Evolutionary conservation across 2,329 filamentous ascomycete species (phyloP).

Genomic region (Aspergillus aculeatinus): DNA sequence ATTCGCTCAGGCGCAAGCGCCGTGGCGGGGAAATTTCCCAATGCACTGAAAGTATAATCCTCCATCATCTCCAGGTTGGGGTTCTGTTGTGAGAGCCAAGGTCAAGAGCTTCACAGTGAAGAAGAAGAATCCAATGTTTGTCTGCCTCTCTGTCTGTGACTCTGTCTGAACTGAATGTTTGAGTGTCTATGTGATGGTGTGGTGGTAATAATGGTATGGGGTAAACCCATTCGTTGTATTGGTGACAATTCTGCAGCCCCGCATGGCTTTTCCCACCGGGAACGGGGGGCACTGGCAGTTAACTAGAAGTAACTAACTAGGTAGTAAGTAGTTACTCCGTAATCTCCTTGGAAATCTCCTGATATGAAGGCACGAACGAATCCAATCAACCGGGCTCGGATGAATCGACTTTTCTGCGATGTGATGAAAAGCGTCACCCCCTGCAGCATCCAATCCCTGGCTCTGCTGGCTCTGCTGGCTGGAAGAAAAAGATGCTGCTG

Average conservation of each 20-base stretch:
- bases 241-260: not conserved
- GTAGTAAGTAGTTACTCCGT: not conserved
- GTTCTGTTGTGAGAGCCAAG: no score
- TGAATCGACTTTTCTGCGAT: conserved; percentile 17
- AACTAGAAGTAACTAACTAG: not conserved
- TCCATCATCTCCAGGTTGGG: no score
- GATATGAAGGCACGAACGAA: not conserved
- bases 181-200: no score
- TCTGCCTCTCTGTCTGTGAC: not conserved
- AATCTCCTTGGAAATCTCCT: not conserved
- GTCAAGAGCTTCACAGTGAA: no score
- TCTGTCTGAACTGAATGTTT: no score
- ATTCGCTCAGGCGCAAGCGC: conserved; percentile 15
- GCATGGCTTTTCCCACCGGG: not conserved
- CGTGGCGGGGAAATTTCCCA: conserved; percentile 16
- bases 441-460: conserved; percentile 22
- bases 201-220: not conserved
- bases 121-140: not conserved
- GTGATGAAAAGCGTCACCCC: conserved; percentile 19
- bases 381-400: conserved; percentile 11
- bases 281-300: no score
- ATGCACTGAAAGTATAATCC: conserved; percentile 2
- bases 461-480: not conserved
- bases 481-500: not conserved
- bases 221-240: not conserved